Conservation (phyloP, 1,284 basidiomycete genomes). For the Polyporus tsugae region DNA sequence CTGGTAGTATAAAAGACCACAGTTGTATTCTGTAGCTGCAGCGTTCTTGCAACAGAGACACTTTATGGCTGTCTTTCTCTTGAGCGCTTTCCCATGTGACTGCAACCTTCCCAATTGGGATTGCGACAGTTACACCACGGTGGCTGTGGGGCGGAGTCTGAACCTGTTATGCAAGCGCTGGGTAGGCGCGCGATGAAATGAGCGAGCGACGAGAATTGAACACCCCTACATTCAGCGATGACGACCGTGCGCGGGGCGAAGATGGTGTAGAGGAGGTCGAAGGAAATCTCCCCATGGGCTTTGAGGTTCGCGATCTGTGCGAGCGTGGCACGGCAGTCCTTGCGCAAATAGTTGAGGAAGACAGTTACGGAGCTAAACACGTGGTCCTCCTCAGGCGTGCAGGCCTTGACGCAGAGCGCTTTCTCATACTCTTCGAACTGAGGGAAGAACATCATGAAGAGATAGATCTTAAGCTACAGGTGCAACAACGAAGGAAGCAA, state of each 20-base stretch:
- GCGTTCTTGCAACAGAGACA: no score
- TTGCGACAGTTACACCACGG: no score
- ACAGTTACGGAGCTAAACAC: constrained; percentile 49
- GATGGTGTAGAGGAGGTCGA: constrained; percentile 53
- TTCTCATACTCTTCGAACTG: constrained; percentile 54
- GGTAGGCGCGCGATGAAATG: no score
- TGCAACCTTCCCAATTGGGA: no score
- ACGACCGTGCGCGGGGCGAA: constrained; percentile 27
- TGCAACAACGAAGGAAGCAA: not conserved
- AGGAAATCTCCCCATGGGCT: constrained; percentile 62
- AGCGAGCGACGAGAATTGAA: no score
- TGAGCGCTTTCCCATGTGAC: no score
- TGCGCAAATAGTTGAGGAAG: constrained; percentile 49
- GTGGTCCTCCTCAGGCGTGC: constrained; percentile 48
- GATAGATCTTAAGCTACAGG: constrained; percentile 56
- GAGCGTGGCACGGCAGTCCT: constrained; percentile 58
- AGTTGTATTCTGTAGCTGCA: no score
- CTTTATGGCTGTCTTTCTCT: no score
- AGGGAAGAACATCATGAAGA: constrained; percentile 59
- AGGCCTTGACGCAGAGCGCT: constrained; percentile 46
- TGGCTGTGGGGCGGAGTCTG: no score
- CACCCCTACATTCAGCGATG: constrained; percentile 22
- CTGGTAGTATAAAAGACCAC: no score
- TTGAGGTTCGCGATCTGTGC: constrained; percentile 53
- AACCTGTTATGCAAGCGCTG: no score